Base-by-base conservation (phyloP, 345 rosid species). In the Odontarrhena argentea region DNA sequence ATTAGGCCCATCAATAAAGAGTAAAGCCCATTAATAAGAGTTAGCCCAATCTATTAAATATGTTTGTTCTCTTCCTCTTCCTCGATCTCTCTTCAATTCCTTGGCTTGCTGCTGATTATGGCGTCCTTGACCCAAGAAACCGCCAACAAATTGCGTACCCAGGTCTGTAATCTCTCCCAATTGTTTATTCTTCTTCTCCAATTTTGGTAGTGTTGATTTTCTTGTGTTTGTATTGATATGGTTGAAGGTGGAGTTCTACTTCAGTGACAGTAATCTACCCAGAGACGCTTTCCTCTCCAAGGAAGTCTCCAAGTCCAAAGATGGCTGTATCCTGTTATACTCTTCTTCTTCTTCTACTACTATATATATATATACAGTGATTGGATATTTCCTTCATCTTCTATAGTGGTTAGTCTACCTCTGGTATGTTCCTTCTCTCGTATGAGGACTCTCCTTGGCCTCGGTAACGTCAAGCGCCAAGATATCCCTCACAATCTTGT, bases 341-440 rank as follows among this genome's bases (percentile, higher is more conserved):
- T 32, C 32, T 28, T 28, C 32, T 28, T 28, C 32, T 28, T 28
- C 32, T 28, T 18, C 22, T 18, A 18, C 22, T 18, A 18, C 22
- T 18, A 18, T 18, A 18, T 18, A 18, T 18, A 18, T 18, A 18
- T 18, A 36, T 32, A 26, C 4, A 8, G 22, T 49, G 4, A 7
- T 25, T 36, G 36, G 18, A 12, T 14, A 42, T 64, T 32, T 55
- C 57, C 63, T 71, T 54, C 55, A 71, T 52, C 24, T 1, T 43
- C 14, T 51, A 34, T 56, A 81, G 85, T 81, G 73, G 78, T 81
- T 53, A 75, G 74, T 54, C 64, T 81, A 38, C 50, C 76, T 72
- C 74, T 81, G 15, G 63, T 81, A 42, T 81, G 82, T 48, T 78
- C 82, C 41, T 78, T 78, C 69, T 72, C 80, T 57, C 76, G 77